Conservation (phyloP, 2,329 filamentous ascomycete species). For the Beauveria asiatica region DNA sequence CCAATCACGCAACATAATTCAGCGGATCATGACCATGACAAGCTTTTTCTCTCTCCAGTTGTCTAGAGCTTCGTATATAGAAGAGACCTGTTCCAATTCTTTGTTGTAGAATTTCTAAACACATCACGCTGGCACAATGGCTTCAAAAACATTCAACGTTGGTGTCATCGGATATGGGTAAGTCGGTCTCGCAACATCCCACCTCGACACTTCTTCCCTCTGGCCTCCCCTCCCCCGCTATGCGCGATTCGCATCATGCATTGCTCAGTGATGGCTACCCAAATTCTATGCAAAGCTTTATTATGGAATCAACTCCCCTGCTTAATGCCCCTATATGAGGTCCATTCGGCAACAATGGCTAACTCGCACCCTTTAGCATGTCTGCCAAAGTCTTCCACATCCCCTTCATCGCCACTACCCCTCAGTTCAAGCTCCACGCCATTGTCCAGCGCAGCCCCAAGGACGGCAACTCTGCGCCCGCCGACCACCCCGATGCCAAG, state of each 20-base stretch:
- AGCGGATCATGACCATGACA: not conserved
- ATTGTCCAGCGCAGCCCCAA: conserved; percentile 68
- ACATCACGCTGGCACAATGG: not conserved
- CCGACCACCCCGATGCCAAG: conserved; percentile 57
- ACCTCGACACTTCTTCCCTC: conserved; percentile 2
- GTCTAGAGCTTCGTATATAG: conserved; percentile 2
- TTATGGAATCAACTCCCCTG: not conserved
- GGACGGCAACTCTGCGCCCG: conserved; percentile 54
- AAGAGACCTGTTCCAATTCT: not conserved
- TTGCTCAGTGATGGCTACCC: not conserved
- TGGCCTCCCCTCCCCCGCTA: conserved; percentile 2
- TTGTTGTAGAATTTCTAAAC: not conserved
- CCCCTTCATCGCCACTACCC: conserved; percentile 50
- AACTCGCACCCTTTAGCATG: conserved; percentile 27
- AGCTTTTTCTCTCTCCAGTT: not conserved
- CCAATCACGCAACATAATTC: not conserved
- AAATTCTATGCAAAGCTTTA: not conserved
- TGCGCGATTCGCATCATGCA: not conserved
- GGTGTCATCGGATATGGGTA: conserved; percentile 45
- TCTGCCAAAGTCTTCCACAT: conserved; percentile 69
- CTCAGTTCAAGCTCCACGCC: conserved; percentile 59
- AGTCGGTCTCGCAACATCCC: conserved; percentile 13
- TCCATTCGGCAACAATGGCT: conserved; percentile 12
- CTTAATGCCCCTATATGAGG: not conserved
- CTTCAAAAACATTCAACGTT: conserved; percentile 36